Conservation (phyloP, 345 rosid species). For the Excoecaria agallocha region DNA sequence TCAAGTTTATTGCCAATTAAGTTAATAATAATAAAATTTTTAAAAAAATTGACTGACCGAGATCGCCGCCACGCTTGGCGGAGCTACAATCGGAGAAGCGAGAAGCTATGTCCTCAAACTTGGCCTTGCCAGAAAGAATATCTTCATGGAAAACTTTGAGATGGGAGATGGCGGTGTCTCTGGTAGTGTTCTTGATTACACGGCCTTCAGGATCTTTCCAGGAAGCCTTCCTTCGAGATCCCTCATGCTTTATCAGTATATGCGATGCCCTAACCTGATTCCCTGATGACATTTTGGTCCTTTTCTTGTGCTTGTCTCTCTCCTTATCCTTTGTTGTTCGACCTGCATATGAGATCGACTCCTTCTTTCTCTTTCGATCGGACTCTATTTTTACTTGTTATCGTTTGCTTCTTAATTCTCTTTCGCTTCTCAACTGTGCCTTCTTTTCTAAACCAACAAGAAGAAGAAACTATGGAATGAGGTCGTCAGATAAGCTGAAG, state of each 20-base stretch:
- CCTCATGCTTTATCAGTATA: conserved; percentile 88
- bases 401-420: neutral
- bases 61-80: conserved; percentile 96
- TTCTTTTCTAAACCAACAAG: neutral
- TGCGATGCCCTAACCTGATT: conserved; percentile 78
- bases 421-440: neutral
- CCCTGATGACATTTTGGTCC: conserved; percentile 23
- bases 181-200: conserved; percentile 59
- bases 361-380: conserved; percentile 24
- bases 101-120: conserved; percentile 74
- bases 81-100: conserved; percentile 92
- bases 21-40: too few relatives aligned
- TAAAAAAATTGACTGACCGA: conserved; percentile 55
- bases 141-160: conserved; percentile 73
- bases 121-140: conserved; percentile 68
- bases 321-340: conserved; percentile 3
- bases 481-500: too few relatives aligned
- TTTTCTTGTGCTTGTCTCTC: conserved; percentile 18
- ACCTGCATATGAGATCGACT: neutral
- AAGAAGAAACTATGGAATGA: neutral
- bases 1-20: neutral
- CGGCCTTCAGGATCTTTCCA: conserved; percentile 98
- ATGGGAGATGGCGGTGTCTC: conserved; percentile 68
- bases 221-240: conserved; percentile 87
- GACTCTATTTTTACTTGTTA: conserved; percentile 25